Percentiles rank a stretch among this genome's conserved stretches.
Evolutionary conservation across 2,329 filamentous ascomycete genomes (phyloP).

Genomic region (Neocucurbitaria cava): DNA sequence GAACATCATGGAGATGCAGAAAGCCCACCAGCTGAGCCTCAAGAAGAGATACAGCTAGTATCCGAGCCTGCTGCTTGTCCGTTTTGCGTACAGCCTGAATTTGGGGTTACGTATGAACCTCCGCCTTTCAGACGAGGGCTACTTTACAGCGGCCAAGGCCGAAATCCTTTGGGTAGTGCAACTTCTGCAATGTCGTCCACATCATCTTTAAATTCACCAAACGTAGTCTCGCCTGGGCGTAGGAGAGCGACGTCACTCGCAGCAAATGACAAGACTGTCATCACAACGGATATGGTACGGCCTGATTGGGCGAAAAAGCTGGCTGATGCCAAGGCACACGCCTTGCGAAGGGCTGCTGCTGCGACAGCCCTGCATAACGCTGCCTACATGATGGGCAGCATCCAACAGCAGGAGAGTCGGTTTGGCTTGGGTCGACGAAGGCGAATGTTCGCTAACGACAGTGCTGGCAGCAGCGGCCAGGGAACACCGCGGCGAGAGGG

Average conservation of each 20-base stretch:
- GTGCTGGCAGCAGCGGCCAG: conserved; percentile 53
- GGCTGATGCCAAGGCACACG: conserved; percentile 81
- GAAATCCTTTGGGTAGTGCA: conserved; percentile 60
- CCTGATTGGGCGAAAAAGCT: conserved; percentile 96
- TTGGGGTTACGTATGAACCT: conserved; percentile 92
- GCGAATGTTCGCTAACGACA: conserved; percentile 59
- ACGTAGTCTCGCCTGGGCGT: conserved; percentile 52
- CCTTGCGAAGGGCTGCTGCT: conserved; percentile 84
- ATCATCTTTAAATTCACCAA: conserved; percentile 74
- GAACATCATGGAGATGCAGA: conserved; percentile 68
- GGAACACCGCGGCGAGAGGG: conserved; percentile 52
- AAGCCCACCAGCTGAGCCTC: conserved; percentile 52
- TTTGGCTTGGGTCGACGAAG: conserved; percentile 58
- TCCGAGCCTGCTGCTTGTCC: conserved; percentile 93
- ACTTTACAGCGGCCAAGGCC: conserved; percentile 66
- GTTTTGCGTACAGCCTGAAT: conserved; percentile 93
- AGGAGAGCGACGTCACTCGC: conserved; percentile 75
- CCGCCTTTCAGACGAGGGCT: conserved; percentile 89
- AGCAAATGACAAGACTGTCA: conserved; percentile 81
- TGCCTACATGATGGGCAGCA: conserved; percentile 81
- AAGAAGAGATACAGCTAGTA: conserved; percentile 70
- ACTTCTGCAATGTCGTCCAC: conserved; percentile 84
- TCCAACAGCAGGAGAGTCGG: conserved; percentile 56
- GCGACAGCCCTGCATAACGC: conserved; percentile 94
- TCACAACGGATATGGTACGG: conserved; percentile 89